These are phyloP conservation scores for Microthlaspi erraticum DNA, from an alignment of 345 rosid genomes.

Conservation along the genomic window DNA sequence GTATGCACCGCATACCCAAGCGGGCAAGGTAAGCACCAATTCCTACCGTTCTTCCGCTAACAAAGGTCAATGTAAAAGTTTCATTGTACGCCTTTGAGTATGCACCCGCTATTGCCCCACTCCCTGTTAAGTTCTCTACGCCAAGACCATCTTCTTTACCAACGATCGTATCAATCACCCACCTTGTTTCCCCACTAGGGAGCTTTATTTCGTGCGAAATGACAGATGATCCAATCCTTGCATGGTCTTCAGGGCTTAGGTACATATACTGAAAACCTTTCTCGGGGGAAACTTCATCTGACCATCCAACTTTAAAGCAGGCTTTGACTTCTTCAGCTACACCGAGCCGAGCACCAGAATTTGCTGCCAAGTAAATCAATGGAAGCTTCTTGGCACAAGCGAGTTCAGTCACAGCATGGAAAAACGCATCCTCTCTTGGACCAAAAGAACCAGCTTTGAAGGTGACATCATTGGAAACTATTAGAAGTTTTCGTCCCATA, in stretches of 20 bases:
- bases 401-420: conserved; percentile 84
- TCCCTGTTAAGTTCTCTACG: conserved; percentile 90
- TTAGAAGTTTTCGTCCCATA: conserved; percentile 75
- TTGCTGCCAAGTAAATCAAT: conserved; percentile 89
- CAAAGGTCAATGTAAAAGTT: conserved; percentile 90
- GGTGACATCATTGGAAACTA: conserved; percentile 90
- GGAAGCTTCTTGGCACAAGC: conserved; percentile 89
- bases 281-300: conserved; percentile 80
- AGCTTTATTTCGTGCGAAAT: conserved; percentile 85
- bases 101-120: conserved; percentile 97
- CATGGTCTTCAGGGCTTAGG: conserved; percentile 70
- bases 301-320: conserved; percentile 91
- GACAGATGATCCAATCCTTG: conserved; percentile 70
- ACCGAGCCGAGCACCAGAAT: conserved; percentile 97
- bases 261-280: conserved; percentile 87
- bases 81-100: conserved; percentile 92
- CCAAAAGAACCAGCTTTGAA: conserved; percentile 97
- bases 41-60: conserved; percentile 93
- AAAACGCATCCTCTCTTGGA: conserved; percentile 94
- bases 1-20: conserved; percentile 97
- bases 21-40: conserved; percentile 98
- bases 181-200: conserved; percentile 72
- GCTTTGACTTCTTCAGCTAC: conserved; percentile 91
- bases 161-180: conserved; percentile 89
- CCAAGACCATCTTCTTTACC: conserved; percentile 97